phyloP scores from a whole-genome alignment of 805 yeast genomes.

The Wickerhamiella occidentalis region DNA sequence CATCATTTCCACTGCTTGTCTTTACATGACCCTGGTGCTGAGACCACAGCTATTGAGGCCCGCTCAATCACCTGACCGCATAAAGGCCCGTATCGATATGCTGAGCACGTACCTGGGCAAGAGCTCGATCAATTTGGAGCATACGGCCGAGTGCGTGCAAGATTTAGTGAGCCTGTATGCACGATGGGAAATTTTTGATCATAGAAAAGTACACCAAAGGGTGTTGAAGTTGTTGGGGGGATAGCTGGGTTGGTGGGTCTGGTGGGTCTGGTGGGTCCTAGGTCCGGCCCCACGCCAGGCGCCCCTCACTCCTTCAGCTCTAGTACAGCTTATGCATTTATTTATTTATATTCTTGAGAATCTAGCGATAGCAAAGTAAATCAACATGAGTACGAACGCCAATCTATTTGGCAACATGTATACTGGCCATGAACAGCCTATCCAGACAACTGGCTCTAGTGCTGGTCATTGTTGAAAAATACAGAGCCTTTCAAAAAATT shows the following conservation, averaged over 20 bases:
- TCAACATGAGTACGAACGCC: no score
- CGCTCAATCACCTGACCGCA: constrained; percentile 27
- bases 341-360: no score
- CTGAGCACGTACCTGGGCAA: constrained; percentile 58
- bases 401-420: no score
- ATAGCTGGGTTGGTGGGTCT: neutral
- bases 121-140: constrained; percentile 64
- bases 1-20: constrained; percentile 65
- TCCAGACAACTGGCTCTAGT: no score
- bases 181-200: constrained; percentile 71
- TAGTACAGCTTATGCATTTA: no score
- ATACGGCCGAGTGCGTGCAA: constrained; percentile 71
- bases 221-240: constrained; percentile 1
- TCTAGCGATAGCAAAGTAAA: no score
- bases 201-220: constrained; percentile 6
- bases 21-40: constrained; percentile 64
- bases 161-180: constrained; percentile 73
- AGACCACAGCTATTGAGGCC: constrained; percentile 27
- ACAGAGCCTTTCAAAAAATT: no score
- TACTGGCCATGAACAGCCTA: no score
- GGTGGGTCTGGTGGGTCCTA: no score
- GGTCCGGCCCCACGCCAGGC: no score
- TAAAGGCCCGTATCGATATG: constrained; percentile 38
- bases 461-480: no score
- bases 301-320: no score